Percentiles rank a stretch among this genome's conserved stretches.
These are phyloP conservation scores for Cairneyella variabilis DNA, from an alignment of 495 filamentous ascomycete genomes.

Conservation along the genomic window DNA sequence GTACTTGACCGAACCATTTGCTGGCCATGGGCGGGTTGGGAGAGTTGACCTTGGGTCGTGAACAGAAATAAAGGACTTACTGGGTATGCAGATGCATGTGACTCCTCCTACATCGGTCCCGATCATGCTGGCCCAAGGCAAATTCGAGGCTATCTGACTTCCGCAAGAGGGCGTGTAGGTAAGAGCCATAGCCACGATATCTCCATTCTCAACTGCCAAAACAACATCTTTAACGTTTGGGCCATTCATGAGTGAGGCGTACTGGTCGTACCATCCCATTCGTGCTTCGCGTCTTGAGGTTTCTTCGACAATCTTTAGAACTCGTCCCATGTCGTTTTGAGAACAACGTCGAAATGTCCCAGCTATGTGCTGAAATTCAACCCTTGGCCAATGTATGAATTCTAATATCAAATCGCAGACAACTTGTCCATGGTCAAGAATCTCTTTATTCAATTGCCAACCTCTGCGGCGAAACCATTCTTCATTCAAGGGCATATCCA, in stretches of 20 bases:
- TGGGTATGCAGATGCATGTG: constrained; percentile 55
- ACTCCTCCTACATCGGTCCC: constrained; percentile 54
- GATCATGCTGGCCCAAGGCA: constrained; percentile 56
- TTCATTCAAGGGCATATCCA: constrained; percentile 37
- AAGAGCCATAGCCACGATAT: constrained; percentile 51
- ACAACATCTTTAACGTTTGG: constrained; percentile 47
- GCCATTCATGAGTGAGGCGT: constrained; percentile 40
- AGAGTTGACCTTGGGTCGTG: too few relatives aligned
- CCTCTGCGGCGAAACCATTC: constrained; percentile 56
- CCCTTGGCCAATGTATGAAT: constrained; percentile 47
- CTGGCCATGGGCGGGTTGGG: too few relatives aligned
- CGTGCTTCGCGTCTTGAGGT: constrained; percentile 31
- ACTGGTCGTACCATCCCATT: constrained; percentile 54
- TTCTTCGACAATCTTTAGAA: constrained; percentile 54
- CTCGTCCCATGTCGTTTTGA: constrained; percentile 45
- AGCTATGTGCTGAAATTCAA: constrained; percentile 9
- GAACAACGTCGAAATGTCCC: constrained; percentile 45
- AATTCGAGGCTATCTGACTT: constrained; percentile 48
- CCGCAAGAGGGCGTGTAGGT: constrained; percentile 50
- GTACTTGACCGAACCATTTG: too few relatives aligned
- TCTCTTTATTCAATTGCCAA: constrained; percentile 48
- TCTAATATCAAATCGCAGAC: constrained; percentile 54
- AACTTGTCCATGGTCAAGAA: constrained; percentile 40
- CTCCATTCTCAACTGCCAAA: constrained; percentile 38
- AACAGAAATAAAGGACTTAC: constrained; percentile 30